Evolutionary conservation across 805 yeast species (phyloP), one percentile per base, ranked within the genome.

Genomic region (Babjeviella inositovora): DNA sequence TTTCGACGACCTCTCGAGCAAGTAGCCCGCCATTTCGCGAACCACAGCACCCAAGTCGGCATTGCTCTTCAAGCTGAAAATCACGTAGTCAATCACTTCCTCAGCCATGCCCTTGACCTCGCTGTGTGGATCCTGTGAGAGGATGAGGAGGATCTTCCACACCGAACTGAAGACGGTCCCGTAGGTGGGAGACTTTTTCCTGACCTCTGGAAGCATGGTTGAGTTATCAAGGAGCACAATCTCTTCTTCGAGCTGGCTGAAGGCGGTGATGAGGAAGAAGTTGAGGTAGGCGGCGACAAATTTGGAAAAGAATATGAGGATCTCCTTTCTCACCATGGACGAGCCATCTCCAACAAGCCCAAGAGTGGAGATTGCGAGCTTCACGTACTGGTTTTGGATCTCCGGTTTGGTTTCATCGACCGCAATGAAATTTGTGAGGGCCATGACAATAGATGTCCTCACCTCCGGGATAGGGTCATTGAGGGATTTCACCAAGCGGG

Each of bases 391-490:
- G 69, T 35, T 60, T 68, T 28, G 72, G 41, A 31, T 67, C 76
- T 24, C 22, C 59, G 25, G 23, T n/a, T 14, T 11, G 11, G n/a
- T 11, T 15, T 48, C 42, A 5, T 24, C 32, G 25, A 18, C 27
- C 9, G 24, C 27, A 9, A 27, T 20, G 38, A 72, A 81, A 18
- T 71, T 65, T 4, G 82, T 67, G 23, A 87, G 50, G 0, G 93
- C 77, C 16, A 70, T 52, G 8, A 90, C 50, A 4, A 81, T 67
- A 0, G 96, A 80, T 0, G 95, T 76, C 26, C 97, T 57, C 2
- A 90, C 93, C 44, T 90, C 98, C 0, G 97, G 95, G 22, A 87
- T 82, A 0, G 96, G 94, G 41, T 90, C 97, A 31, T 64, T 66
- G 10, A 84, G 57, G 18, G 79, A 49, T 13, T 53, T 52, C 15